Conservation (phyloP, 345 rosid genomes). For the Moricandia moricandioides region DNA sequence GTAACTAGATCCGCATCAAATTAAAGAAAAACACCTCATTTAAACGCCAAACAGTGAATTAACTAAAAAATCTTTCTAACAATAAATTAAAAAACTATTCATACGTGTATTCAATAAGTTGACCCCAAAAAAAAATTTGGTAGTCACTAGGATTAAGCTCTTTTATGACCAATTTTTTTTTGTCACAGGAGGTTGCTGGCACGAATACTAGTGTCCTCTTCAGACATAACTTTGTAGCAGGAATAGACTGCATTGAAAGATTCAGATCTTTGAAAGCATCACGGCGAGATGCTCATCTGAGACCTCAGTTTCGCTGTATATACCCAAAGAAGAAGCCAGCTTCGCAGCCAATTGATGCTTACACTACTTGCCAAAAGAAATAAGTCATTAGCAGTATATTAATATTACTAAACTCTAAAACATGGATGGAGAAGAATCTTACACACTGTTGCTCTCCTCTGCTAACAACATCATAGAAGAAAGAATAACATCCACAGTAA, state of each 20-base stretch:
- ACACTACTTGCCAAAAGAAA: conserved; percentile 44
- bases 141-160: not conserved
- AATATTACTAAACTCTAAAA: not conserved
- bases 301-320: conserved; percentile 51
- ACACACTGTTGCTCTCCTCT: conserved; percentile 87
- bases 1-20: not conserved
- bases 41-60: not conserved
- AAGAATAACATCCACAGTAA: conserved; percentile 83
- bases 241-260: not conserved
- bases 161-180: not conserved
- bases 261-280: conserved; percentile 49
- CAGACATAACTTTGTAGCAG: not conserved
- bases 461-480: conserved; percentile 83
- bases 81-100: too few species aligned
- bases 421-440: conserved; percentile 22
- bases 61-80: too few species aligned
- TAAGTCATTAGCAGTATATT: not conserved
- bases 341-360: conserved; percentile 90
- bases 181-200: not conserved
- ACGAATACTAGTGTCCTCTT: not conserved
- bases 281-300: conserved; percentile 71
- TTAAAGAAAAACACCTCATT: not conserved
- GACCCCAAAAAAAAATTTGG: too few species aligned
- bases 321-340: conserved; percentile 63
- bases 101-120: too few species aligned